Evolutionary conservation across 2,329 filamentous ascomycete genomes (phyloP).

Genomic region (Ophiognomonia clavigignenti-juglandacearum): DNA sequence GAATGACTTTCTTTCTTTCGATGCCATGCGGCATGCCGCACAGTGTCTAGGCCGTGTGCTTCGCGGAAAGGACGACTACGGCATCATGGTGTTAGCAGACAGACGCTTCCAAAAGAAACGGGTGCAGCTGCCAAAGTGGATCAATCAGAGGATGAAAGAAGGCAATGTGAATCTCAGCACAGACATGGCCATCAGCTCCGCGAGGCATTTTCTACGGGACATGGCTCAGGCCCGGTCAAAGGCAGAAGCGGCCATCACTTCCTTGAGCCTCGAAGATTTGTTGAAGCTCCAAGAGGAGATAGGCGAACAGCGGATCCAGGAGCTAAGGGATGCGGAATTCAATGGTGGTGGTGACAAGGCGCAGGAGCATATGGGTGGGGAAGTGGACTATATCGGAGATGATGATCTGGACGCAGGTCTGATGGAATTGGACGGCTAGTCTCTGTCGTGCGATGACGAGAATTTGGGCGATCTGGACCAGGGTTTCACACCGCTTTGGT

Average conservation of each 20-base stretch:
- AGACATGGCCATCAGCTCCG: slow-evolving; percentile 87
- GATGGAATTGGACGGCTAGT: slow-evolving; percentile 38
- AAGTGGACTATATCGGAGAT: slow-evolving; percentile 46
- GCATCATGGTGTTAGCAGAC: slow-evolving; percentile 98
- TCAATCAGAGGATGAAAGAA: slow-evolving; percentile 79
- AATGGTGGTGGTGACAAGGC: slow-evolving; percentile 10
- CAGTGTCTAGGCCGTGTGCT: slow-evolving; percentile 94
- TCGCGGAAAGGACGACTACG: slow-evolving; percentile 96
- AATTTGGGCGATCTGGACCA: too few species aligned
- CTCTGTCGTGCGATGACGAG: too few species aligned
- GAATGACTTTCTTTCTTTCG: slow-evolving; percentile 96
- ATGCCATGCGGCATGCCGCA: slow-evolving; percentile 98
- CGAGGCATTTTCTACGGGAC: slow-evolving; percentile 80
- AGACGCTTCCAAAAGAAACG: slow-evolving; percentile 90
- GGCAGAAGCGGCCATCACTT: slow-evolving; percentile 88
- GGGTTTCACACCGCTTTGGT: too few species aligned
- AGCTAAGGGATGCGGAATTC: slow-evolving; percentile 42
- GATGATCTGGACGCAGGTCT: slow-evolving; percentile 49
- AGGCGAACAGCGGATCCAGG: slow-evolving; percentile 62
- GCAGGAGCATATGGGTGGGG: slow-evolving; percentile 13
- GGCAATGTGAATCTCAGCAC: slow-evolving; percentile 87
- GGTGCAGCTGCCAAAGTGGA: slow-evolving; percentile 91
- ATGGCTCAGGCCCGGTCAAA: slow-evolving; percentile 84
- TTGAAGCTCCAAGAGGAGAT: slow-evolving; percentile 71
- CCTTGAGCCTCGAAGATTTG: slow-evolving; percentile 80